Base-by-base conservation (phyloP, 2,329 filamentous ascomycete genomes). In the Alternaria sp. region DNA sequence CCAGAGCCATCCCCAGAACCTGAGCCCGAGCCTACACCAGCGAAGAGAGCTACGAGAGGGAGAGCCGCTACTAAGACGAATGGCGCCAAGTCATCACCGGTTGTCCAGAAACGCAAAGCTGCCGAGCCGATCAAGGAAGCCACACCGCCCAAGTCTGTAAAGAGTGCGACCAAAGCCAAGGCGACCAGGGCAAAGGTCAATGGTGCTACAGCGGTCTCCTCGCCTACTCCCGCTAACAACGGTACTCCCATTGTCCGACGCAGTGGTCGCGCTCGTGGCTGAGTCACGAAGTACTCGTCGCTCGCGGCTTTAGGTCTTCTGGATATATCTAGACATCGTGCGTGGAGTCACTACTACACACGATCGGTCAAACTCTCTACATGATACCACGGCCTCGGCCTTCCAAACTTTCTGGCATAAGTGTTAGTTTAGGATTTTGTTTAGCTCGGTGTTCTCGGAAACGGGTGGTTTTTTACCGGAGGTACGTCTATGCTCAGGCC, bases 191-290 rank as follows among this genome's bases (percentile, higher is more conserved):
- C 20, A 18, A 74, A 70, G 30, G 41, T 27, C 3, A 67, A 69
- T n/a, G 64, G 54, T 36, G 58, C 62, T n/a, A 41, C 57, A 30
- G 50, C 32, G 18, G 38, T 53, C 20, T 54, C 62, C 9, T 52
- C 60, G 27, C 63, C 70, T 18, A 70, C 62, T 41, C 63, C 66
- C 9, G 59, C 48, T 22, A 55, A 57, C 6, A 72, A 71, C 41
- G 66, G 64, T 27, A 57, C 62, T 11, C 55, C 57, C 2, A 46
- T 61, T 14, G 62, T 67, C 20, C 66, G 70, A 51, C 68, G 70
- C 34, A 73, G 70, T 57, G 63, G 58, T 12, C 68, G 70, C 11
- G 64, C 62, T 36, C 62, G 66, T 18, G 53, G 56, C 34, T 70
- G 49, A 68, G 40, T 14, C 20, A 20, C 18, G 27, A 14, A 54